phyloP scores from a whole-genome alignment of 495 filamentous ascomycete genomes.

The Acidomyces sp. region DNA sequence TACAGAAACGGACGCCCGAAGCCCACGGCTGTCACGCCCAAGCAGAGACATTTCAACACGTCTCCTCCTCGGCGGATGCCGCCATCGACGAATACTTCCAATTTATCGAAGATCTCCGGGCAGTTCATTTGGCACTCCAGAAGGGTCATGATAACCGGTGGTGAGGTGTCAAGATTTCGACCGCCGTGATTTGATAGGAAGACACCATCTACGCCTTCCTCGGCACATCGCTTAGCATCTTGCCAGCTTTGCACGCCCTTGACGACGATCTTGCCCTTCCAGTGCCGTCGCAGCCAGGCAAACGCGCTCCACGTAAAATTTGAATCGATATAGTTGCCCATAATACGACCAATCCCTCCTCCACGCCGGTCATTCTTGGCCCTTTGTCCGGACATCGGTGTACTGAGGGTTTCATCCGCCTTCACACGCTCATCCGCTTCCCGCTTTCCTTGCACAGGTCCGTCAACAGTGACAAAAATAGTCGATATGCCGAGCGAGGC shows the following conservation, averaged over 20 bases:
- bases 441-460: slow-evolving; percentile 23
- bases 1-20: slow-evolving; percentile 13
- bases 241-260: slow-evolving; percentile 51
- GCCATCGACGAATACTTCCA: slow-evolving; percentile 53
- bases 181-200: slow-evolving; percentile 57
- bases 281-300: slow-evolving; percentile 35
- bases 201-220: slow-evolving; percentile 45
- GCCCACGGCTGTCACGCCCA: slow-evolving; percentile 18
- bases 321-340: slow-evolving; percentile 55
- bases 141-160: slow-evolving; percentile 46
- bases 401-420: slow-evolving; percentile 41
- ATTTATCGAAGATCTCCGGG: slow-evolving; percentile 42
- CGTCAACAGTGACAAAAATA: slow-evolving; percentile 27
- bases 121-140: slow-evolving; percentile 48
- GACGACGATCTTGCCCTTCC: slow-evolving; percentile 39
- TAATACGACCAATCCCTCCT: slow-evolving; percentile 54
- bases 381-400: slow-evolving; percentile 47
- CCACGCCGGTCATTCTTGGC: slow-evolving; percentile 54
- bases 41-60: slow-evolving; percentile 8
- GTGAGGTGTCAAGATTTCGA: slow-evolving; percentile 28
- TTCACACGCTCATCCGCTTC: slow-evolving; percentile 24
- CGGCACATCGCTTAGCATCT: slow-evolving; percentile 43
- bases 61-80: slow-evolving; percentile 15
- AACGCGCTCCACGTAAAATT: slow-evolving; percentile 26
- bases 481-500: slow-evolving; percentile 16